Conservation (phyloP, 1,284 basidiomycete species). For the Laetiporus sulphureus region DNA sequence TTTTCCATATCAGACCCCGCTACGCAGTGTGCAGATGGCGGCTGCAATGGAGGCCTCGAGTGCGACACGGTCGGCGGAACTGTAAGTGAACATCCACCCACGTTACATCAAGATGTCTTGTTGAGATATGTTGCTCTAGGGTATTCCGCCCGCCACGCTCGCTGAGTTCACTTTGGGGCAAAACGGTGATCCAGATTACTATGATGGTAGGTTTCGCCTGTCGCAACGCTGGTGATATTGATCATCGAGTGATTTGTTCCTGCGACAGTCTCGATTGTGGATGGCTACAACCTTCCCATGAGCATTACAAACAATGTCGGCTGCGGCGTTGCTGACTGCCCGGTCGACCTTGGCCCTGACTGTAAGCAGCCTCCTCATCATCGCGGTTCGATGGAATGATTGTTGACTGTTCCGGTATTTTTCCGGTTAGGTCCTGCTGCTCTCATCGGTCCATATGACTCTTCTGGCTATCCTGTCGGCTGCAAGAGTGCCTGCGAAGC, state of each 20-base stretch:
- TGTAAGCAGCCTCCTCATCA: constrained; percentile 23
- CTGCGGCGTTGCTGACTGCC: constrained; percentile 35
- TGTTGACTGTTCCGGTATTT: not conserved
- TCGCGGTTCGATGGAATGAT: not conserved
- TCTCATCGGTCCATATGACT: constrained; percentile 46
- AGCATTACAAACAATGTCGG: constrained; percentile 34
- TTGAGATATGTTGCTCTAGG: constrained; percentile 15
- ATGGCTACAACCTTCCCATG: constrained; percentile 37
- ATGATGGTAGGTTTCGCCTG: constrained; percentile 29
- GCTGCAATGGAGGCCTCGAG: constrained; percentile 40
- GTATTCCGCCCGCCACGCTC: constrained; percentile 37
- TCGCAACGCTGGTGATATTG: not conserved
- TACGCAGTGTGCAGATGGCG: constrained; percentile 36
- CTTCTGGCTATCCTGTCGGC: constrained; percentile 44
- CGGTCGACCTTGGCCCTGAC: constrained; percentile 37
- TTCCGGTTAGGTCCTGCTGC: constrained; percentile 39
- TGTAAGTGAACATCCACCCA: constrained; percentile 24
- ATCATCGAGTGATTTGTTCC: too few species aligned
- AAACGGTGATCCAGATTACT: constrained; percentile 28
- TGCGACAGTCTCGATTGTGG: constrained; percentile 34
- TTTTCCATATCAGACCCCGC: constrained; percentile 33
- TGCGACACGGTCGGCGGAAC: constrained; percentile 36
- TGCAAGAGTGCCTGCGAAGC: constrained; percentile 56
- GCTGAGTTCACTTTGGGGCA: constrained; percentile 37
- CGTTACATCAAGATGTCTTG: not conserved